These are phyloP conservation scores for Pseudocercospora eumusae DNA, from an alignment of 2,329 filamentous ascomycete species.

Conservation along the genomic window DNA sequence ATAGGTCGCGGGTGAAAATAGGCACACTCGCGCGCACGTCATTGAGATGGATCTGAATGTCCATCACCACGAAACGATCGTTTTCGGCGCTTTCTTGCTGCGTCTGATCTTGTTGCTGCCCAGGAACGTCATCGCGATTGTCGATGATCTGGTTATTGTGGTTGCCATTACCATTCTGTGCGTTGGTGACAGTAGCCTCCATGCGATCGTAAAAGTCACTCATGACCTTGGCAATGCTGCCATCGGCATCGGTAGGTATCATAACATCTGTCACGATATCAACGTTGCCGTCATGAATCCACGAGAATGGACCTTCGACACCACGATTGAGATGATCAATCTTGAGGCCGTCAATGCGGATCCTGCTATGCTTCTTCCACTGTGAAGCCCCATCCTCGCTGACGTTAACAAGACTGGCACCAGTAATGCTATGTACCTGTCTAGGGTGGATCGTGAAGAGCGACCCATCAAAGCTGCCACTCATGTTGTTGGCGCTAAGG, in stretches of 20 bases:
- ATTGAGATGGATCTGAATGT: constrained; percentile 91
- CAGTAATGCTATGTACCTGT: constrained; percentile 78
- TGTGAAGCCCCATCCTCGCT: constrained; percentile 65
- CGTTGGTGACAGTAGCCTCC: constrained; percentile 77
- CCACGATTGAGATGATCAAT: constrained; percentile 96
- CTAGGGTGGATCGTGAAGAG: constrained; percentile 95
- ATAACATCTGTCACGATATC: constrained; percentile 96
- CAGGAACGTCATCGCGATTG: constrained; percentile 26
- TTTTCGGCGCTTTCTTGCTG: constrained; percentile 51
- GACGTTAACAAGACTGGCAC: constrained; percentile 60
- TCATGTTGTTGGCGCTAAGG: constrained; percentile 91
- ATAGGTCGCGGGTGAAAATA: constrained; percentile 86
- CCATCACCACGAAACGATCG: constrained; percentile 84
- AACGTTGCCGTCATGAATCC: constrained; percentile 96
- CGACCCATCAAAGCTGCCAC: constrained; percentile 90
- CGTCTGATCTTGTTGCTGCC: constrained; percentile 1
- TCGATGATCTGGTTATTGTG: constrained; percentile 29
- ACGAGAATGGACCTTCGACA: constrained; percentile 90
- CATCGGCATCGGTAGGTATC: constrained; percentile 84
- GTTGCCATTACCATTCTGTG: constrained; percentile 22
- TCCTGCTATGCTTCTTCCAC: constrained; percentile 94
- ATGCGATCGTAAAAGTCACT: constrained; percentile 96
- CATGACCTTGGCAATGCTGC: constrained; percentile 89
- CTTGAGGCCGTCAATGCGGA: constrained; percentile 88
- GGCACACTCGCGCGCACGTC: constrained; percentile 91